Base-by-base conservation (phyloP, 441 rosid genomes). In the Eruca vesicaria region DNA sequence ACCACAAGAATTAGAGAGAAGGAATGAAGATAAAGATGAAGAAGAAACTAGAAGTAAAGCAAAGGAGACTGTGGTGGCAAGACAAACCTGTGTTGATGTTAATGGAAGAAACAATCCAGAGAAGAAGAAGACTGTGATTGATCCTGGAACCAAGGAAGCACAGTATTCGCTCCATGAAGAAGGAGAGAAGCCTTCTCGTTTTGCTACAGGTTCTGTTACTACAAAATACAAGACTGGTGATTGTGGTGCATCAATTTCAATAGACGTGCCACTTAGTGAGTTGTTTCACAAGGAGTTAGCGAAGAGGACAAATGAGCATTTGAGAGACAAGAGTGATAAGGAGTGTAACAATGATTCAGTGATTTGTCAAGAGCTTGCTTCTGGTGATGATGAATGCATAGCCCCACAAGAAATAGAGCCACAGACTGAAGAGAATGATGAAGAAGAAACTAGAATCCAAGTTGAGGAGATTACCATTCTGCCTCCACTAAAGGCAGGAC, bases 171-270 rank as follows among this genome's bases (percentile, higher is more conserved):
- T 63, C 12, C 29, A 26, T 26, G 29, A 26, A 26, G 29, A 26
- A 26, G 29, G 29, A 26, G 29, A 26, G 4, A 26, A 26, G 31
- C 91, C 97, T 69, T 55, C 85, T 3, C 53, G 84, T 38, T 75
- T 69, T 4, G 69, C 57, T 19, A 16, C 65, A 65, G 55, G 84
- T 6, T 84, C 61, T 77, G 70, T 85, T 72, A 87, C 89, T 10
- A 20, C 14, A 6, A 62, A 70, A 41, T 89, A 2, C 52, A 62
- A 62, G 50, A 20, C 5, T 16, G 18, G 61, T 71, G 68, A 32
- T 18, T 7, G 36, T 62, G 70, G 70, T 38, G 77, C 21, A 38
- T 73, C 73, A 50, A 16, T 36, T 48, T 74, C 73, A 67, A 9
- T 19, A 23, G 55, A 66, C 5, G 10, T 58, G 19, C 55, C 78